These are phyloP conservation scores for Dichotomopilus funicola DNA, from an alignment of 2,329 filamentous ascomycete genomes.

Conservation along the genomic window DNA sequence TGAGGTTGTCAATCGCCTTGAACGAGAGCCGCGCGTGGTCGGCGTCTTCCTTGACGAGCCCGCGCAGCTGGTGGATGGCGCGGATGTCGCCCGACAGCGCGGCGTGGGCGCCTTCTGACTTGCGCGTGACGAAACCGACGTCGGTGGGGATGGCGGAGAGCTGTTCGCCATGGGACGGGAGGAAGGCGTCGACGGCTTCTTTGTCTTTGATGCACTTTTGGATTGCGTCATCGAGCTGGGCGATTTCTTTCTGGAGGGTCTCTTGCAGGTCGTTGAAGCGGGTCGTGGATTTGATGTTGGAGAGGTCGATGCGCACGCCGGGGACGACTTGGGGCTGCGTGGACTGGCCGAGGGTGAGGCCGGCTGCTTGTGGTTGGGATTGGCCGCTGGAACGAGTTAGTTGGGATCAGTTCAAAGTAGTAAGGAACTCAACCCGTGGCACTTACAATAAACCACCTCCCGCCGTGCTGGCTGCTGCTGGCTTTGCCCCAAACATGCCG, in stretches of 20 bases:
- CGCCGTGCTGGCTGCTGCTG: constrained; percentile 5
- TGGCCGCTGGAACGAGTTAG: constrained; percentile 15
- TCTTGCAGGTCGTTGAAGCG: constrained; percentile 87
- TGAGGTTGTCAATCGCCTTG: constrained; percentile 41
- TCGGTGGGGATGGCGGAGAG: constrained; percentile 36
- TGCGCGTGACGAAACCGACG: constrained; percentile 39
- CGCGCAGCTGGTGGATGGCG: constrained; percentile 37
- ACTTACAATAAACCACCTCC: constrained; percentile 25
- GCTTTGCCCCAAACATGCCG: constrained; percentile 30
- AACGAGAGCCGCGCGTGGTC: constrained; percentile 39
- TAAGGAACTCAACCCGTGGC: background rate
- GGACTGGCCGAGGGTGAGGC: constrained; percentile 44
- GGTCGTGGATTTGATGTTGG: constrained; percentile 75
- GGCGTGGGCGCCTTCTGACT: constrained; percentile 38
- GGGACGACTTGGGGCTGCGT: constrained; percentile 52
- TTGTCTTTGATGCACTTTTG: constrained; percentile 72
- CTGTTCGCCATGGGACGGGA: constrained; percentile 46
- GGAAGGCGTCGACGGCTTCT: constrained; percentile 65
- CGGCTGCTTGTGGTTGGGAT: constrained; percentile 20
- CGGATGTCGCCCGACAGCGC: constrained; percentile 36
- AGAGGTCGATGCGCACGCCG: constrained; percentile 71
- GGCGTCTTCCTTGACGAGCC: constrained; percentile 36
- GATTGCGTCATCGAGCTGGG: constrained; percentile 72
- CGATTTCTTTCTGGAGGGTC: constrained; percentile 71
- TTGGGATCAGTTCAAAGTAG: constrained; percentile 4